Conservation (phyloP, 192 early-diverging fungal species). For the Coemansia sp. region DNA sequence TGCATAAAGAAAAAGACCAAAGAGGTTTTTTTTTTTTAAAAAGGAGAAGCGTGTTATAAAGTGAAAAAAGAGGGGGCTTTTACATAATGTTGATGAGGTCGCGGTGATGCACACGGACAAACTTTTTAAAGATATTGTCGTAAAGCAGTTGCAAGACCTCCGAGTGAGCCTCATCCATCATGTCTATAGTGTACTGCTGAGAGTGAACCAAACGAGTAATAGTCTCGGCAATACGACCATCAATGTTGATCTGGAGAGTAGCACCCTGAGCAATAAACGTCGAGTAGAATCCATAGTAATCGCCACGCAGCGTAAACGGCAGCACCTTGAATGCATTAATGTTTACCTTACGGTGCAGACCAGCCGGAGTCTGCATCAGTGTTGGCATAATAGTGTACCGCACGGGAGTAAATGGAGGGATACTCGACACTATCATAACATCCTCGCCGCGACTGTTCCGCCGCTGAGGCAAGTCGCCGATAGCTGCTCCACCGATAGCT, state of each 20-base stretch:
- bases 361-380: constrained; percentile 53
- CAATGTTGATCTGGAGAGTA: constrained; percentile 56
- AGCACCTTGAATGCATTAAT: constrained; percentile 53
- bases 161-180: constrained; percentile 60
- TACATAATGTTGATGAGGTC: constrained; percentile 51
- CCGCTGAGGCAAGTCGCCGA: constrained; percentile 50
- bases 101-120: constrained; percentile 57
- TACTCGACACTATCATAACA: constrained; percentile 53
- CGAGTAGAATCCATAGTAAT: constrained; percentile 59
- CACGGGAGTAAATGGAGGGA: constrained; percentile 57
- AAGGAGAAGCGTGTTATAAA: neutral
- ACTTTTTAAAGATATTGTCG: constrained; percentile 60
- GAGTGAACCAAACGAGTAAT: constrained; percentile 54
- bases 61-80: neutral
- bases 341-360: constrained; percentile 47
- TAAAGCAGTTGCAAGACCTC: constrained; percentile 61
- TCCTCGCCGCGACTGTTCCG: constrained; percentile 57
- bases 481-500: constrained; percentile 46
- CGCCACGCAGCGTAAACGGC: constrained; percentile 56
- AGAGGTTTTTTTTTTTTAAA: neutral
- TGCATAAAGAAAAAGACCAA: neutral
- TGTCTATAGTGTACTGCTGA: constrained; percentile 57
- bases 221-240: constrained; percentile 47
- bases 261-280: constrained; percentile 57
- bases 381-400: constrained; percentile 50